Base-by-base conservation (phyloP, 768 basidiomycete genomes). In the Fistulinella prunicolor region DNA sequence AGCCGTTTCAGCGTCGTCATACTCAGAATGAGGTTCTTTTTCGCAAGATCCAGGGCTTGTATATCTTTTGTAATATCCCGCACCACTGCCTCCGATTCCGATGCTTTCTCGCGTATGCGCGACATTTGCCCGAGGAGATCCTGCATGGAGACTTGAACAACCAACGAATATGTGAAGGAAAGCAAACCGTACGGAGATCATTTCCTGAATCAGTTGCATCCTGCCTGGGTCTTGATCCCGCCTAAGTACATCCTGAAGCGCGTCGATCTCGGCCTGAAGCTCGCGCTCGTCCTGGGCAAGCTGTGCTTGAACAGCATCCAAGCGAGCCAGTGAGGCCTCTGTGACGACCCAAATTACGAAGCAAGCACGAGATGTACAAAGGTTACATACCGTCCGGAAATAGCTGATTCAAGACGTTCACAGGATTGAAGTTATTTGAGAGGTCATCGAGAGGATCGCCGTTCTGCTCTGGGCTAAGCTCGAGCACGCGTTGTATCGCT, bases 51-150 rank as follows among this genome's bases (percentile, higher is more conserved):
- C 26, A 99, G 76, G 5, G 87, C 81, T 64, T 97, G 94, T 40
- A 99, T 98, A 67, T 99, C 96, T 55, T 89, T 87, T 2, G 96
- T 99, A 55, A 98, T 96, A 57, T 91, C 84, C 44, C 88, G 79
- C 21, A 98, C 96, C 40, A 98, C 91, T 2, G 93, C 93, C 60
- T 98, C 96, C 3, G 92, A 94, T 64, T 99, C 96, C 1, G 92
- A 89, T 0, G 95, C 94, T 63, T 97, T 97, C 69, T 97, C 94
- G 37, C 93, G 81, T 55, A 98, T 96, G 47, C 88, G 86, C 30
- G 88, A 94, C 83, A 97, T 95, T 71, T 98, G 95, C 22, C 87
- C 85, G 40, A 98, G 78, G 14, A 98, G 76, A 61, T 96, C 94
- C 94, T 97, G 61, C 10, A 47, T 6, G 20, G 24, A 39, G 22